Evolutionary conservation across 345 rosid genomes (phyloP), one percentile per base, ranked within the genome.

Genomic region (Acer yangbiense): DNA sequence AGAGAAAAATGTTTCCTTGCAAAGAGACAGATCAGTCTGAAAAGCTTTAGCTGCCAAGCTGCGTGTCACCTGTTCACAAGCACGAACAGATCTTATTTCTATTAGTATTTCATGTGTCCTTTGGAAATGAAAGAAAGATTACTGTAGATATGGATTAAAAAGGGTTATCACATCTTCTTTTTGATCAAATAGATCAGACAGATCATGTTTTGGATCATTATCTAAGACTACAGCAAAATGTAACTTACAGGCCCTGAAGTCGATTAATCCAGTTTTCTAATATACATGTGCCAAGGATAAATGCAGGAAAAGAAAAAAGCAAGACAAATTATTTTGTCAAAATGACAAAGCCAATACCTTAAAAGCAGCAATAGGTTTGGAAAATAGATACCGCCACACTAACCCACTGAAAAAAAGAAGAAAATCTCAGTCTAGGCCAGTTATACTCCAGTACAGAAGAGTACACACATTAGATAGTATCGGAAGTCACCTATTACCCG

Each of bases 41-140:
- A 93, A 95, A 79, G 88, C 92, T 79, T 93, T 92, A 54, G 93
- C 95, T 62, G 96, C 97, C 87, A 95, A 88, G 87, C 99, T 93
- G 27, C 84, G 88, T 6, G 97, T 93, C 73, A 93, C 97, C 97
- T 95, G 84, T 68, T 76, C 83, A 72, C 68, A 57, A 72, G 69
- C 72, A 68, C 18, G 75, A 69, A 75, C 17, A 7, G 58, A 69
- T 65, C 39, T 1, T 64, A 10, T 54, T 74, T 69, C 20, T 18
- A 32, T 74, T 27, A 11, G 17, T 12, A 20, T 18, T 64, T 23
- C 32, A 50, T 29, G 61, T 41, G 62, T 60, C 21, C 18, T 8
- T 20, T 5, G 17, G 18, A 18, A 65, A 63, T 18, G 1, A 63
- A 63, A 27, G 10, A 12, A 61, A 61, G 44, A 62, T 1, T 39